Evolutionary conservation across 805 yeast species (phyloP).

Genomic region (Candida multigemmis): DNA sequence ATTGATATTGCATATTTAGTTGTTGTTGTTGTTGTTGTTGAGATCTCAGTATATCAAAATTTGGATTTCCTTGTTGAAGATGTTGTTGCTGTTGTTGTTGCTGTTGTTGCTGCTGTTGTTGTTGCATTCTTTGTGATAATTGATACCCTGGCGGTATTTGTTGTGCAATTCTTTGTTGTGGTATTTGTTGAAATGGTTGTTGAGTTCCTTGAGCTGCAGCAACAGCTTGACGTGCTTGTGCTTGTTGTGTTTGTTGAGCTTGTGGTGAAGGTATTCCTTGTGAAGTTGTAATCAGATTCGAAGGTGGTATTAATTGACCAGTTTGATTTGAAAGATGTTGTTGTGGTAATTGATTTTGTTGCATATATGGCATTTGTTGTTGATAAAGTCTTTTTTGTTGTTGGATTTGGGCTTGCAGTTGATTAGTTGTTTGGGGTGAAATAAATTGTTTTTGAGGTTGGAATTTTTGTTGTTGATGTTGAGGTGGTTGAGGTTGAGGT

Average conservation of each 20-base stretch:
- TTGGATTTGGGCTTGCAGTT: constrained; percentile 1
- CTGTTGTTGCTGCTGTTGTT: no score
- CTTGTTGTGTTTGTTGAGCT: constrained; percentile 4
- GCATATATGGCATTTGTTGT: constrained; percentile 2
- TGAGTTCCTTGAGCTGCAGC: constrained; percentile 2
- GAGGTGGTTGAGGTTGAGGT: constrained; percentile 12
- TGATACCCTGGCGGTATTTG: no score
- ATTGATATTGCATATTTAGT: constrained; percentile 9
- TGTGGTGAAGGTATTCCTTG: constrained; percentile 1
- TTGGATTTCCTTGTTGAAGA: neutral
- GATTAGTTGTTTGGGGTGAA: constrained; percentile 2
- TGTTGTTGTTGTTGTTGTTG: constrained; percentile 8
- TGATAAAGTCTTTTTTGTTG: neutral
- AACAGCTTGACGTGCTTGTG: constrained; percentile 2
- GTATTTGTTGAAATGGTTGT: constrained; percentile 1
- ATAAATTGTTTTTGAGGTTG: constrained; percentile 2
- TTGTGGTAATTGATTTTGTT: constrained; percentile 3
- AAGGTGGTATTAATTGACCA: constrained; percentile 1
- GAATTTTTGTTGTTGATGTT: constrained; percentile 4
- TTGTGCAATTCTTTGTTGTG: neutral
- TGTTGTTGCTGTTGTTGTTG: constrained; percentile 4
- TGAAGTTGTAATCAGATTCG: neutral
- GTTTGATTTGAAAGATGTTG: constrained; percentile 3
- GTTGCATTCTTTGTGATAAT: constrained; percentile 1
- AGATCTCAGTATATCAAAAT: neutral